A percentile compares a stretch with the other conserved stretches of the same genome.
Evolutionary conservation across 2,329 filamentous ascomycete genomes (phyloP).

Genomic region (Mollisia scopiformis): DNA sequence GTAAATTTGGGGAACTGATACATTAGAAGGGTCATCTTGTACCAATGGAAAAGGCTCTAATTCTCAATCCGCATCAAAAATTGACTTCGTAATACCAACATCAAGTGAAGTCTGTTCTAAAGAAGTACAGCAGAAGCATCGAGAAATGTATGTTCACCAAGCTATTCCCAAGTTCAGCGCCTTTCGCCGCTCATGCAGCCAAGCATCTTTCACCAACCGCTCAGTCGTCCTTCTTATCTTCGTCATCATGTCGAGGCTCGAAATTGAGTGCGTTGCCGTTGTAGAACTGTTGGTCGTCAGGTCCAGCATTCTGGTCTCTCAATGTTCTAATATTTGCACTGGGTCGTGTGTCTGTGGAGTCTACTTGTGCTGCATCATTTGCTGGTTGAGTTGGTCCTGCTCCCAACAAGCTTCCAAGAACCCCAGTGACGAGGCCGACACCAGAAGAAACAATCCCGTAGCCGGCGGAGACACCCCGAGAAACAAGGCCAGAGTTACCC

Average conservation of each 20-base stretch:
- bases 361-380: not conserved
- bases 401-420: conserved; percentile 47
- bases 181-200: not conserved
- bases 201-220: not conserved
- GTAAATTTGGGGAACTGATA: too few relatives aligned
- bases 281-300: conserved; percentile 73
- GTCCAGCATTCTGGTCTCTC: conserved; percentile 54
- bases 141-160: too few relatives aligned
- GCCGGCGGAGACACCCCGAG: conserved; percentile 42
- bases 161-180: not conserved
- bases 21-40: not conserved
- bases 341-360: conserved; percentile 31
- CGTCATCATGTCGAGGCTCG: conserved; percentile 33
- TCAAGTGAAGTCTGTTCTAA: too few relatives aligned
- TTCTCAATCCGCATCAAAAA: too few relatives aligned
- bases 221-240: conserved; percentile 29
- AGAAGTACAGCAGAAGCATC: too few relatives aligned
- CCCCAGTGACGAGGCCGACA: conserved; percentile 44
- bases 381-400: conserved; percentile 34
- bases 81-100: too few relatives aligned
- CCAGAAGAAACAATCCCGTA: conserved; percentile 44
- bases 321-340: conserved; percentile 52
- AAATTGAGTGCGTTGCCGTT: conserved; percentile 77
- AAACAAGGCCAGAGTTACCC: conserved; percentile 33
- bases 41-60: too few relatives aligned